A percentile compares a stretch with the other conserved stretches of the same genome.
Evolutionary conservation across 257 asterid genomes (phyloP).

Genomic region (Penstemon newberryi): DNA sequence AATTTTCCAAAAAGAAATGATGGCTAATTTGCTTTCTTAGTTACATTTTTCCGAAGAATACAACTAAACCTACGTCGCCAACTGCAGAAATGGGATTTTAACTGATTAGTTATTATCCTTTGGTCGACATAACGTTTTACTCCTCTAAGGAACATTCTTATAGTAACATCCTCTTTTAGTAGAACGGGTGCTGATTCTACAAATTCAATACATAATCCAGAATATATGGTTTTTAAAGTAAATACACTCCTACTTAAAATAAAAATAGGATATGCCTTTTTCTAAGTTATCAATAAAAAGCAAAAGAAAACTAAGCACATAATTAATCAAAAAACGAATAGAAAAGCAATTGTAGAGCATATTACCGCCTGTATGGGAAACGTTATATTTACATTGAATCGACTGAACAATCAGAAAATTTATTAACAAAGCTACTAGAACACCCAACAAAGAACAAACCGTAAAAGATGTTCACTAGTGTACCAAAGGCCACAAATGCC

Average conservation of each 20-base stretch:
- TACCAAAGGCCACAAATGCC: no score
- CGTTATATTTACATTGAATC: neutral
- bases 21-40: neutral
- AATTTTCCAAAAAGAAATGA: no score
- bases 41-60: constrained; percentile 1
- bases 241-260: no score
- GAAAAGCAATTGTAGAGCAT: no score
- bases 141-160: neutral
- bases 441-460: neutral
- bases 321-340: no score
- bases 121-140: neutral
- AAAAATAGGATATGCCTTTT: neutral
- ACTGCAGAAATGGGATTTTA: neutral
- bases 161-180: neutral
- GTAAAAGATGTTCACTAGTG: neutral
- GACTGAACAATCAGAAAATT: constrained; percentile 1
- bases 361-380: neutral
- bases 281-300: neutral
- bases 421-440: neutral
- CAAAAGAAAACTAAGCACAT: no score
- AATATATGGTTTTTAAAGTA: no score
- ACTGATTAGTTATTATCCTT: neutral
- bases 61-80: neutral
- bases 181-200: neutral
- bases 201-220: neutral